phyloP scores from a whole-genome alignment of 805 yeast genomes.

The Candida stauntonica region DNA sequence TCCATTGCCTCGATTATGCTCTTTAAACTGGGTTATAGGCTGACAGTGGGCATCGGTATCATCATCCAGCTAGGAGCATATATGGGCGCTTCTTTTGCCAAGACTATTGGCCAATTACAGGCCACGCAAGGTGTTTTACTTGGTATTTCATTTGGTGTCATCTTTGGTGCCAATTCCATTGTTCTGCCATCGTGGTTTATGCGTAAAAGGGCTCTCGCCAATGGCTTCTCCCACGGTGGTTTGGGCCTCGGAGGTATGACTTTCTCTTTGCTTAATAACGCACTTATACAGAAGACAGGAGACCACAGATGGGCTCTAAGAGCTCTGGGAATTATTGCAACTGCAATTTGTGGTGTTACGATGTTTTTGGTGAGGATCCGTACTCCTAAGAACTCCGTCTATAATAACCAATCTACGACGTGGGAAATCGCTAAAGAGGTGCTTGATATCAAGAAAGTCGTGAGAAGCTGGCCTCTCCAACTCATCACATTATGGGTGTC shows the following conservation, averaged over 20 bases:
- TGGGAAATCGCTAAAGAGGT: constrained; percentile 30
- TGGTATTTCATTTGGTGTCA: constrained; percentile 45
- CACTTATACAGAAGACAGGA: constrained; percentile 38
- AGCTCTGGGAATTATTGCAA: constrained; percentile 38
- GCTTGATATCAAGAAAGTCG: constrained; percentile 31
- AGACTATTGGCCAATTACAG: constrained; percentile 45
- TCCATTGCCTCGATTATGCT: constrained; percentile 43
- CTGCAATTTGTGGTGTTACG: constrained; percentile 36
- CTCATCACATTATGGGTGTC: constrained; percentile 36
- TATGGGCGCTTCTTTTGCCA: constrained; percentile 48
- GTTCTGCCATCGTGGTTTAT: constrained; percentile 54
- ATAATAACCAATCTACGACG: constrained; percentile 8
- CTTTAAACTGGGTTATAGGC: constrained; percentile 39
- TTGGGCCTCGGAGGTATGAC: constrained; percentile 51
- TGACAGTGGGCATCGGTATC: constrained; percentile 37
- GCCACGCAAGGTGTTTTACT: constrained; percentile 49
- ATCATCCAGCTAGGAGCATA: constrained; percentile 42
- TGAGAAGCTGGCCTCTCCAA: constrained; percentile 29
- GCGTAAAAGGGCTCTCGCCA: constrained; percentile 42
- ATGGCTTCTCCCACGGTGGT: constrained; percentile 47
- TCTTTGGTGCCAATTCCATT: constrained; percentile 49
- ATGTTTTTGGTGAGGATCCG: constrained; percentile 43
- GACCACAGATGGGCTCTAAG: constrained; percentile 45
- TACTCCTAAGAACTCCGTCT: constrained; percentile 27
- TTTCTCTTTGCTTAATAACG: constrained; percentile 38